These are phyloP conservation scores for Colletotrichum tofieldiae DNA, from an alignment of 2,329 filamentous ascomycete genomes.

Conservation along the genomic window DNA sequence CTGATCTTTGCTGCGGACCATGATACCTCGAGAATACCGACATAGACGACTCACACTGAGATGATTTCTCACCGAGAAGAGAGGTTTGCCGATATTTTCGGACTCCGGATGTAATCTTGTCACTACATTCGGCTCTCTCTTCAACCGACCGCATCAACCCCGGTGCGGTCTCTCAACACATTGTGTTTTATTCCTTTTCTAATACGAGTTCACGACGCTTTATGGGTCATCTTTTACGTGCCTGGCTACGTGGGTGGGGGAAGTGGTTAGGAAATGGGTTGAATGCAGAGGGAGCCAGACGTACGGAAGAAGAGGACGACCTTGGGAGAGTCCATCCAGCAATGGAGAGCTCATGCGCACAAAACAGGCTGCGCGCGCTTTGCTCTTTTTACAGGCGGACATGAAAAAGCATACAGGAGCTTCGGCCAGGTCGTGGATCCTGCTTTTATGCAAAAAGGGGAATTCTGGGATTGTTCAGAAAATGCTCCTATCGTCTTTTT, in stretches of 20 bases:
- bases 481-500: constrained; percentile 27
- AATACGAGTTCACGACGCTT: constrained; percentile 43
- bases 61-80: constrained; percentile 52
- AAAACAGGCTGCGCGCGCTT: constrained; percentile 8
- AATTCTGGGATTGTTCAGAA: constrained; percentile 40
- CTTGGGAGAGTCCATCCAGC: constrained; percentile 30
- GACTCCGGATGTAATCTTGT: constrained; percentile 51
- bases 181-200: constrained; percentile 40
- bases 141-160: constrained; percentile 22
- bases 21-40: constrained; percentile 63
- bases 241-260: constrained; percentile 28
- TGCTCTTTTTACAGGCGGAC: constrained; percentile 31
- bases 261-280: constrained; percentile 12
- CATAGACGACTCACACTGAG: constrained; percentile 61
- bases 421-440: constrained; percentile 38
- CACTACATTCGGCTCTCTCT: constrained; percentile 49
- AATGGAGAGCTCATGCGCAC: constrained; percentile 35
- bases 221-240: constrained; percentile 36
- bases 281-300: constrained; percentile 23
- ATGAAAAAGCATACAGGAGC: constrained; percentile 41
- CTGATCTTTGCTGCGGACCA: constrained; percentile 59
- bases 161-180: constrained; percentile 32
- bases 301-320: constrained; percentile 28
- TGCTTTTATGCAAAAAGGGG: constrained; percentile 31
- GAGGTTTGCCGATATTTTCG: constrained; percentile 45